Evolutionary conservation across 129 eudicot species (phyloP).

Genomic region (Sambucus nigra): DNA sequence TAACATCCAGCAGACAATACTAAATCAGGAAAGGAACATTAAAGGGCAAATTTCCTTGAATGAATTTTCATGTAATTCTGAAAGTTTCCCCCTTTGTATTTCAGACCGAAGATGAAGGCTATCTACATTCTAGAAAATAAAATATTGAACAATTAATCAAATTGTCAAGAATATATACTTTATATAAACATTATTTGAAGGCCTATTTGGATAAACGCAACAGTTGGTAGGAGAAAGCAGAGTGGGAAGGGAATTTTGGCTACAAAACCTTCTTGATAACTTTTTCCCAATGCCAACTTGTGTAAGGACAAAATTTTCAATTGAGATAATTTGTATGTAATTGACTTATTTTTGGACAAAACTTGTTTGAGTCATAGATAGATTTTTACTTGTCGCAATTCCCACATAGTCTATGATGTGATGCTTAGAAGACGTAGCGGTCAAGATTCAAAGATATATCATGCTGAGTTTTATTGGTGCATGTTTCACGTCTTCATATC

Average conservation of each 20-base stretch:
- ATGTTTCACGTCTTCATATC: too few relatives aligned
- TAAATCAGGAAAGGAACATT: neutral
- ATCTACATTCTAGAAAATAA: slow-evolving; percentile 60
- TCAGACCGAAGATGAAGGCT: slow-evolving; percentile 93
- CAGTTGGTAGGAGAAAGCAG: neutral
- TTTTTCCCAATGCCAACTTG: too few relatives aligned
- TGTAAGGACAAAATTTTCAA: too few relatives aligned
- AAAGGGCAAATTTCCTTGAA: slow-evolving; percentile 70
- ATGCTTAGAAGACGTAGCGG: too few relatives aligned
- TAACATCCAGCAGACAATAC: neutral
- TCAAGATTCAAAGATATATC: too few relatives aligned
- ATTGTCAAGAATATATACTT: neutral
- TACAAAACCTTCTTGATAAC: neutral
- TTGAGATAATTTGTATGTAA: too few relatives aligned
- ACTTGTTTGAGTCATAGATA: too few relatives aligned
- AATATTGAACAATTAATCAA: slow-evolving; percentile 3
- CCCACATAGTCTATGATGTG: too few relatives aligned
- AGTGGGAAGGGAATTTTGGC: neutral
- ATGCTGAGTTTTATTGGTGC: too few relatives aligned
- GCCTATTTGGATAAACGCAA: neutral
- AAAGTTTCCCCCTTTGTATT: slow-evolving; percentile 63
- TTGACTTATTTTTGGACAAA: too few relatives aligned
- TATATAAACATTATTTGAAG: neutral
- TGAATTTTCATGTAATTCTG: slow-evolving; percentile 87
- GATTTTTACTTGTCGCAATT: too few relatives aligned